phyloP scores from a whole-genome alignment of 768 basidiomycete species.

The Lactifluus piperatus region DNA sequence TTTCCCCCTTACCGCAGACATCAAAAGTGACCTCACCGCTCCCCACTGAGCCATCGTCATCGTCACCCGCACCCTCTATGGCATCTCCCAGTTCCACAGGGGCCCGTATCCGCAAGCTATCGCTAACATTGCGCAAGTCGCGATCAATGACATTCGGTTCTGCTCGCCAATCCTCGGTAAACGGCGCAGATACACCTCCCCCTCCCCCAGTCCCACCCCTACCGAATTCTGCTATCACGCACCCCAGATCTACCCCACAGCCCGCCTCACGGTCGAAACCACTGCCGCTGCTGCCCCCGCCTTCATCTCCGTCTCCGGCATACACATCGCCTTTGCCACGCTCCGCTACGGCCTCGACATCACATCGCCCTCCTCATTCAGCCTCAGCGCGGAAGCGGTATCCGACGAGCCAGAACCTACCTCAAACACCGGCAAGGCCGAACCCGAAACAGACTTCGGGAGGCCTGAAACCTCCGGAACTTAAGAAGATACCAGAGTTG shows the following conservation, averaged over 20 bases:
- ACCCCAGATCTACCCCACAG: conserved; percentile 18
- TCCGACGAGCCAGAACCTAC: neutral
- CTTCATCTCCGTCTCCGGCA: neutral
- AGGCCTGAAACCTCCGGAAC: conserved; percentile 60
- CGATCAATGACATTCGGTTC: conserved; percentile 36
- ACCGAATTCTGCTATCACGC: conserved; percentile 21
- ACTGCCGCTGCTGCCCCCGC: conserved; percentile 28
- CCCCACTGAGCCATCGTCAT: neutral
- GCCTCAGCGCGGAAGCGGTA: conserved; percentile 4
- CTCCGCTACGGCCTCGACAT: neutral
- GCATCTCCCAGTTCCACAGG: conserved; percentile 6
- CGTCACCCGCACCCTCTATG: conserved; percentile 9
- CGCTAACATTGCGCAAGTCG: conserved; percentile 35
- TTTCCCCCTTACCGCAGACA: neutral
- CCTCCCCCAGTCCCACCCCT: conserved; percentile 27
- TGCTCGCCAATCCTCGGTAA: neutral
- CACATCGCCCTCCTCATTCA: neutral
- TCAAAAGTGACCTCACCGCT: neutral
- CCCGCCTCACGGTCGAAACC: conserved; percentile 31
- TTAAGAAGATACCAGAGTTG: conserved; percentile 69
- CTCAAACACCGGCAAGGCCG: conserved; percentile 22
- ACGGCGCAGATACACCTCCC: conserved; percentile 35
- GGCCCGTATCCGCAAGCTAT: conserved; percentile 15
- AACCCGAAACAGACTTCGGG: conserved; percentile 33
- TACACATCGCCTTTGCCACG: neutral